phyloP scores from a whole-genome alignment of 2,329 filamentous ascomycete genomes.

The Fusarium sarcochroum region DNA sequence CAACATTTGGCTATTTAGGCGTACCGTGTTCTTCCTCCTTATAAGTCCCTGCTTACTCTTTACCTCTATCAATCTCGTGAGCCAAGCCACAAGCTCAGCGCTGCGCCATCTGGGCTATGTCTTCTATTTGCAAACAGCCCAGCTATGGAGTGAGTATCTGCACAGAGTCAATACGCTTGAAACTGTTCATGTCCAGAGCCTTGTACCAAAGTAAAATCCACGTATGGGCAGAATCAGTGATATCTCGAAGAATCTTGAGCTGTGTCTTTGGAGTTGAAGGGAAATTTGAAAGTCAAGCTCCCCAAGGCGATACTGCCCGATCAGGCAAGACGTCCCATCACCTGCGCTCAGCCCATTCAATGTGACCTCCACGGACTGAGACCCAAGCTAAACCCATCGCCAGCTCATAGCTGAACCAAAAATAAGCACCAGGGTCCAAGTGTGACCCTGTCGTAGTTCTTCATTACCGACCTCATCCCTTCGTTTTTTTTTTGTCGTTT shows the following conservation, averaged over 20 bases:
- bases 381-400: background rate
- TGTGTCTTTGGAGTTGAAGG: background rate
- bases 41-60: background rate
- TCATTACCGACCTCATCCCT: background rate
- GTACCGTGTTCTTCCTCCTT: background rate
- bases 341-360: slow-evolving; percentile 15
- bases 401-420: slow-evolving; percentile 19
- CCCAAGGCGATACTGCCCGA: slow-evolving; percentile 25
- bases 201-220: background rate
- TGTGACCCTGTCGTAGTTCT: slow-evolving; percentile 1
- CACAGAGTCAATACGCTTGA: background rate
- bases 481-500: no score
- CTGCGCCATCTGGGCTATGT: slow-evolving; percentile 9
- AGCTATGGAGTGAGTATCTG: background rate
- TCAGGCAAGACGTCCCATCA: slow-evolving; percentile 28
- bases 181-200: background rate
- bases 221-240: background rate
- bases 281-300: slow-evolving; percentile 15
- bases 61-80: background rate
- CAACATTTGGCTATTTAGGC: background rate
- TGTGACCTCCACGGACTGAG: background rate
- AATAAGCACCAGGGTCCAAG: slow-evolving; percentile 10
- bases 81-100: slow-evolving; percentile 17
- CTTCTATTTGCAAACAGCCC: background rate
- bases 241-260: background rate